These are phyloP conservation scores for Sonneratia alba DNA, from an alignment of 345 rosid species.

Conservation along the genomic window DNA sequence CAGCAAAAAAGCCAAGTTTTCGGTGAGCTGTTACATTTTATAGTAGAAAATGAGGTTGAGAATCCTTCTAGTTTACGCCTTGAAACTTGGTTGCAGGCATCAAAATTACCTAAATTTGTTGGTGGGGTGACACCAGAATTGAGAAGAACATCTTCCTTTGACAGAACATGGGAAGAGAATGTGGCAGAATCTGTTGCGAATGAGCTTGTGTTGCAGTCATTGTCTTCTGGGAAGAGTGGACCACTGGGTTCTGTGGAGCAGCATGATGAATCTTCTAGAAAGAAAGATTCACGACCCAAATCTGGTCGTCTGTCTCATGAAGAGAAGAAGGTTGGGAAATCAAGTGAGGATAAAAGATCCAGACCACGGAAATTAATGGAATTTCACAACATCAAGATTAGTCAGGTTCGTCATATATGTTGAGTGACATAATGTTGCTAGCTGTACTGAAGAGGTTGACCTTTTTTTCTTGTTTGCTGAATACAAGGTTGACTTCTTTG, in stretches of 20 bases:
- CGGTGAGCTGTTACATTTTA: neutral
- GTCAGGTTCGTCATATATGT: slow-evolving; percentile 55
- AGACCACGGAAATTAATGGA: slow-evolving; percentile 87
- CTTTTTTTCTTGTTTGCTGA: neutral
- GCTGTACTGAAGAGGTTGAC: neutral
- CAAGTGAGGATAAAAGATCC: slow-evolving; percentile 75
- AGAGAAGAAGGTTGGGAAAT: slow-evolving; percentile 79
- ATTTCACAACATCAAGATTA: slow-evolving; percentile 85
- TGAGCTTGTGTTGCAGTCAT: slow-evolving; percentile 62
- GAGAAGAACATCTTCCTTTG: slow-evolving; percentile 86
- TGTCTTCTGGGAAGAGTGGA: slow-evolving; percentile 41
- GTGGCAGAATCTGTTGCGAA: slow-evolving; percentile 83
- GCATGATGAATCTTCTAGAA: slow-evolving; percentile 59
- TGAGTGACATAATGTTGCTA: neutral
- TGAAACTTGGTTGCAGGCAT: slow-evolving; percentile 28
- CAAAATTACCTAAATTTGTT: slow-evolving; percentile 31
- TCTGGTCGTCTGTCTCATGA: slow-evolving; percentile 77
- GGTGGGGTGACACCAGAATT: slow-evolving; percentile 47
- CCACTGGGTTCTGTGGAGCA: slow-evolving; percentile 42
- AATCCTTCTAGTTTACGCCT: slow-evolving; percentile 1
- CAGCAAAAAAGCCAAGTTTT: neutral
- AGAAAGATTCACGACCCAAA: slow-evolving; percentile 63
- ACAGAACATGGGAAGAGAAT: slow-evolving; percentile 77
- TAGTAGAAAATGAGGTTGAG: neutral
- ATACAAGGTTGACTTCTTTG: neutral